These are phyloP conservation scores for Colletotrichum sp. DNA, from an alignment of 2,329 filamentous ascomycete genomes.

Conservation along the genomic window DNA sequence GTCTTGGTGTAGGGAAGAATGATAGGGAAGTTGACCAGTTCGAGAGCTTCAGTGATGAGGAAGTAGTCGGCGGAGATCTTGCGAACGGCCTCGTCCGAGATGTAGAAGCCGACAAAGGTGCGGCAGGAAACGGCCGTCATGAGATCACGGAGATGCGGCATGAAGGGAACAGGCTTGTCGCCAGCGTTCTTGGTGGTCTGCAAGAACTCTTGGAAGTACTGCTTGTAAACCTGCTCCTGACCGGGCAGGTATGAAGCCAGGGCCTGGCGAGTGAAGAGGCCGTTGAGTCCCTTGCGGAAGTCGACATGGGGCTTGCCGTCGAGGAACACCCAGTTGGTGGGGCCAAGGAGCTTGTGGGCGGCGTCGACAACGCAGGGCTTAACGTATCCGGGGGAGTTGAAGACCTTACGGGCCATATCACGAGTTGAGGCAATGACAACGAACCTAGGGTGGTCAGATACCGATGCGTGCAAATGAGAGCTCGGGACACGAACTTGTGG, in stretches of 20 bases:
- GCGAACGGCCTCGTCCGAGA: conserved; percentile 87
- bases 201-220: conserved; percentile 83
- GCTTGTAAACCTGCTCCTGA: conserved; percentile 89
- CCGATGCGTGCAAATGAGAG: background rate
- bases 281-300: conserved; percentile 95
- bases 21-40: conserved; percentile 98
- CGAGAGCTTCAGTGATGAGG: conserved; percentile 91
- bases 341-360: conserved; percentile 90
- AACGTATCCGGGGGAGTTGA: conserved; percentile 90
- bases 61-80: conserved; percentile 98
- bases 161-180: conserved; percentile 83
- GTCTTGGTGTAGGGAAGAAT: conserved; percentile 95
- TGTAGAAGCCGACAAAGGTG: conserved; percentile 97
- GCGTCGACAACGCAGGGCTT: conserved; percentile 97
- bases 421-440: conserved; percentile 95
- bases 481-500: conserved; percentile 71
- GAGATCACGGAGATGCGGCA: conserved; percentile 90
- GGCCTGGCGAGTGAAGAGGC: conserved; percentile 89
- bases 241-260: conserved; percentile 88
- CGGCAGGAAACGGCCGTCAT: conserved; percentile 95
- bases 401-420: conserved; percentile 94
- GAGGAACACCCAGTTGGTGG: conserved; percentile 95
- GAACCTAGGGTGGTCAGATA: conserved; percentile 63
- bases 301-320: conserved; percentile 95
- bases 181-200: conserved; percentile 74